Evolutionary conservation across 108 stramenopile genomes (phyloP).

Genomic region (Halocafeteria seosinensis): DNA sequence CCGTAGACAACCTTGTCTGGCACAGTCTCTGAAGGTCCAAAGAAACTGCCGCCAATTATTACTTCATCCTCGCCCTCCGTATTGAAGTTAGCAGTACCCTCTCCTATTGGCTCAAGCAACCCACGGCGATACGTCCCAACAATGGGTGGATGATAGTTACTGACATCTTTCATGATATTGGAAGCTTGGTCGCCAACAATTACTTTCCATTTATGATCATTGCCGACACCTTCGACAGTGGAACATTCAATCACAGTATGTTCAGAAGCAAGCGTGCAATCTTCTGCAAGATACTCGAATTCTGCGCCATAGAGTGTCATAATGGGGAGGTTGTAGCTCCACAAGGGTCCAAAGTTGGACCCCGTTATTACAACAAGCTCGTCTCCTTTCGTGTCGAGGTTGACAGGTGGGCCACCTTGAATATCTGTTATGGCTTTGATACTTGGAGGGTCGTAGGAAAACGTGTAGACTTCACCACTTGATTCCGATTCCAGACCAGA

Average conservation of each 20-base stretch:
- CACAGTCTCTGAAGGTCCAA: no score
- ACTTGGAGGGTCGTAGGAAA: no score
- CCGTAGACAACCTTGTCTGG: no score
- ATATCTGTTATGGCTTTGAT: no score
- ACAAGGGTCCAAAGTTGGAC: background rate
- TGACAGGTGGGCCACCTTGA: no score
- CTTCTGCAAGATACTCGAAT: background rate
- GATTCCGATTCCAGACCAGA: no score
- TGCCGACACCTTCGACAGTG: constrained; percentile 2
- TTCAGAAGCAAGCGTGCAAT: background rate
- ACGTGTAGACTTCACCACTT: no score
- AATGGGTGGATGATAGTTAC: background rate
- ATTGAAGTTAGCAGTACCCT: no score
- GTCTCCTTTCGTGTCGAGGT: background rate
- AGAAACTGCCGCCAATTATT: no score
- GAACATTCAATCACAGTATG: background rate
- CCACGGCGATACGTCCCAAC: background rate
- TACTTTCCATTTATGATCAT: constrained; percentile 1
- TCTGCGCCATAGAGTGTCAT: background rate
- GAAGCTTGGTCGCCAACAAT: constrained; percentile 4
- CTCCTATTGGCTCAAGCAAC: no score
- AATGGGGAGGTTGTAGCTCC: background rate
- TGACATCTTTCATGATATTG: background rate
- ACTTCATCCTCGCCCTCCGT: no score
- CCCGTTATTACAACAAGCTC: background rate